phyloP scores from a whole-genome alignment of 2,329 filamentous ascomycete genomes.

The Pyricularia pennisetigena region DNA sequence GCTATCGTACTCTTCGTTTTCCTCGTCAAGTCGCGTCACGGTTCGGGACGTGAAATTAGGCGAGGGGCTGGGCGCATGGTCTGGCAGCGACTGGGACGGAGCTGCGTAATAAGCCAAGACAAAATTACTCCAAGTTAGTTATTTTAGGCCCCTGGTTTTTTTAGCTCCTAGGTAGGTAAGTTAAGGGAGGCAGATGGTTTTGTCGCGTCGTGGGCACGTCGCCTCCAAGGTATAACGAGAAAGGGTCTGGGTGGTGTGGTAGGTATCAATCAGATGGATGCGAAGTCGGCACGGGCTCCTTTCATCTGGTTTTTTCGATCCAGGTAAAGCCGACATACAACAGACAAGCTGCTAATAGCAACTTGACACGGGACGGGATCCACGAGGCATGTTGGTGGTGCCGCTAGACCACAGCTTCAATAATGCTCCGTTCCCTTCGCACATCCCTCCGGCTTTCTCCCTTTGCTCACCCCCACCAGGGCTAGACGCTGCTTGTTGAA shows the following conservation, averaged over 20 bases:
- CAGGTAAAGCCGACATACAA: background rate
- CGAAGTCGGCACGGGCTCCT: background rate
- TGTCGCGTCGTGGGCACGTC: background rate
- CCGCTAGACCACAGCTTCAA: background rate
- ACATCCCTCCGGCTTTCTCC: background rate
- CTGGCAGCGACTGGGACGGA: slow-evolving; percentile 50
- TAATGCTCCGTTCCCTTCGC: background rate
- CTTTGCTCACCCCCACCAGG: background rate
- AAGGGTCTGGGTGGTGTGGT: background rate
- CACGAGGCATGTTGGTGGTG: background rate
- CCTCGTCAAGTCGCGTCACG: slow-evolving; percentile 41
- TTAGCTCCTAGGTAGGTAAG: background rate
- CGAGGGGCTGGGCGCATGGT: slow-evolving; percentile 40
- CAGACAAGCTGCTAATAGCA: background rate
- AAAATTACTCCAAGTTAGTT: slow-evolving; percentile 4
- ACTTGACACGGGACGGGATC: background rate
- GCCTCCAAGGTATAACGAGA: background rate
- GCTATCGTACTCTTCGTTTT: slow-evolving; percentile 31
- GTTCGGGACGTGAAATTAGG: slow-evolving; percentile 39
- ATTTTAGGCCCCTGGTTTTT: background rate
- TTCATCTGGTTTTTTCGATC: background rate
- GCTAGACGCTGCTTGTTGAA: background rate
- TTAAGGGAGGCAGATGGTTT: background rate
- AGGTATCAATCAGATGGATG: background rate
- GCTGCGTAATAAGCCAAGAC: slow-evolving; percentile 24